Evolutionary conservation across 2,329 filamentous ascomycete genomes (phyloP).

Genomic region (Nemania diffusa): DNA sequence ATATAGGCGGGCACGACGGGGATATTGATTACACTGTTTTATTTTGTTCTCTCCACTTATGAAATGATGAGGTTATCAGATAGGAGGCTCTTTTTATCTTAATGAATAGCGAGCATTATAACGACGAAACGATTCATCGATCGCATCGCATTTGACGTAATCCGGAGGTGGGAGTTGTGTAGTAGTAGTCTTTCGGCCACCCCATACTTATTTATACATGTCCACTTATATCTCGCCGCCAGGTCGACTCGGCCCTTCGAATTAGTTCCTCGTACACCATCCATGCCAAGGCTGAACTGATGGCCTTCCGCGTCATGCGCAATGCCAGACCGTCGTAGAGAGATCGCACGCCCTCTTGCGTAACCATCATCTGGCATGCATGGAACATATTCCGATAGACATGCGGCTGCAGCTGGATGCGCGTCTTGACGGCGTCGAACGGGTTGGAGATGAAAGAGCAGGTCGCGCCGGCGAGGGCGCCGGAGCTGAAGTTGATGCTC

Average conservation of each 20-base stretch:
- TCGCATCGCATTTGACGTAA: slow-evolving; percentile 1
- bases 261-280: slow-evolving; percentile 96
- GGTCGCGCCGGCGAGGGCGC: slow-evolving; percentile 79
- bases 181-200: slow-evolving; percentile 15
- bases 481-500: slow-evolving; percentile 86
- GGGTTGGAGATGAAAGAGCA: slow-evolving; percentile 94
- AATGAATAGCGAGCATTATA: slow-evolving; percentile 12
- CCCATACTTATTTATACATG: slow-evolving; percentile 41
- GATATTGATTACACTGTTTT: slow-evolving; percentile 11
- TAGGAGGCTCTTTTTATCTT: slow-evolving; percentile 12
- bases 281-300: slow-evolving; percentile 96
- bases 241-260: slow-evolving; percentile 67
- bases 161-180: slow-evolving; percentile 9
- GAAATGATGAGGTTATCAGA: slow-evolving; percentile 26
- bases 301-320: slow-evolving; percentile 88
- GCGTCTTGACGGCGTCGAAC: slow-evolving; percentile 95
- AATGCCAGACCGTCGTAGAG: slow-evolving; percentile 88
- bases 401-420: slow-evolving; percentile 87
- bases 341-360: slow-evolving; percentile 80
- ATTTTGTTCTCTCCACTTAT: slow-evolving; percentile 15
- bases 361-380: slow-evolving; percentile 80
- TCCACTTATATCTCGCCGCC: slow-evolving; percentile 41
- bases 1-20: slow-evolving; percentile 4
- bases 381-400: slow-evolving; percentile 85
- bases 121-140: slow-evolving; percentile 7